Conservation (phyloP, 2,329 filamentous ascomycete genomes). For the Claviceps sp. region DNA sequence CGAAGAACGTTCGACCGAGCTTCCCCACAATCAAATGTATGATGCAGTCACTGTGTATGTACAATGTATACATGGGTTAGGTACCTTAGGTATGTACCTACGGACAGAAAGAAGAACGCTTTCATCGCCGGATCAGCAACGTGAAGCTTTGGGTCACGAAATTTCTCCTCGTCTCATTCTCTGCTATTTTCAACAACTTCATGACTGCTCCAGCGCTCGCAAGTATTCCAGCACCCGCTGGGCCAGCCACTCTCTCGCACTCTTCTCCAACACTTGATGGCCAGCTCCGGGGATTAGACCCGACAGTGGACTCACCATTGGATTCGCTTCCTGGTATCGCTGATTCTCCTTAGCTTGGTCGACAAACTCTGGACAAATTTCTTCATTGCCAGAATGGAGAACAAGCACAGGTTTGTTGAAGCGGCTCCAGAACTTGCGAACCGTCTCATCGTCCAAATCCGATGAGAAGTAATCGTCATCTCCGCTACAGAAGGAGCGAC, state of each 20-base stretch:
- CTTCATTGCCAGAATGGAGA: slow-evolving; percentile 52
- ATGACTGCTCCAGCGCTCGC: slow-evolving; percentile 11
- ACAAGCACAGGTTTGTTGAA: slow-evolving; percentile 49
- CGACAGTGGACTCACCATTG: slow-evolving; percentile 35
- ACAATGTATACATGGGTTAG: too few species aligned
- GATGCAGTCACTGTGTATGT: neutral
- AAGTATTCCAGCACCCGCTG: slow-evolving; percentile 35
- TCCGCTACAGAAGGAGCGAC: slow-evolving; percentile 29
- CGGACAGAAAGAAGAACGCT: too few species aligned
- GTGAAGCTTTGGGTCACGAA: neutral
- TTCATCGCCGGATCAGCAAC: neutral
- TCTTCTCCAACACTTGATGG: slow-evolving; percentile 34
- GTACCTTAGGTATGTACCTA: too few species aligned
- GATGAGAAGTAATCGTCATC: slow-evolving; percentile 85
- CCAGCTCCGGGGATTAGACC: slow-evolving; percentile 38
- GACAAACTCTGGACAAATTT: slow-evolving; percentile 44
- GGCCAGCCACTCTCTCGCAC: slow-evolving; percentile 35
- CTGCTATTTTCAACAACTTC: neutral
- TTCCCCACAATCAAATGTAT: neutral
- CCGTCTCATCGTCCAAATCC: slow-evolving; percentile 46
- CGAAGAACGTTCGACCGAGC: neutral
- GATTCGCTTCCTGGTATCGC: slow-evolving; percentile 38
- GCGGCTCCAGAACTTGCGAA: slow-evolving; percentile 51
- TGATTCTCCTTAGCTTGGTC: slow-evolving; percentile 44
- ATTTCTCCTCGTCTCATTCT: neutral